phyloP scores from a whole-genome alignment of 768 basidiomycete genomes.

The Serendipita sp. region DNA sequence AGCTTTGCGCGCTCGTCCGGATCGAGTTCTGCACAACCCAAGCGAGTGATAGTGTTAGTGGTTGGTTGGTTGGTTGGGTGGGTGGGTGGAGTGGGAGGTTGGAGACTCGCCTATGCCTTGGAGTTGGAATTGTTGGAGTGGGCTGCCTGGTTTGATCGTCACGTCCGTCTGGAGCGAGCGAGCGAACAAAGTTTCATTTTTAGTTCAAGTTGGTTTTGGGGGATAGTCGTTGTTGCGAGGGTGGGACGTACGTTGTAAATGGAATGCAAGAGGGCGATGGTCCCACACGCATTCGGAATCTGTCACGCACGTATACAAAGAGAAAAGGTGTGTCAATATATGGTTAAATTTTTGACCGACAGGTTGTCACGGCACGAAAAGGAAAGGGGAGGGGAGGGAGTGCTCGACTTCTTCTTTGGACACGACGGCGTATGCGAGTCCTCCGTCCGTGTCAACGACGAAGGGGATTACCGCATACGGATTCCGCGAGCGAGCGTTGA shows the following conservation, averaged over 20 bases:
- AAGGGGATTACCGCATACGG: too few species aligned
- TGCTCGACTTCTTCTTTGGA: too few species aligned
- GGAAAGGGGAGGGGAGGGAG: too few species aligned
- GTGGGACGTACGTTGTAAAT: constrained; percentile 51
- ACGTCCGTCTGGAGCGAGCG: constrained; percentile 36
- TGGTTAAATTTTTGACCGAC: too few species aligned
- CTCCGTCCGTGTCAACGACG: neutral
- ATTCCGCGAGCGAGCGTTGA: too few species aligned
- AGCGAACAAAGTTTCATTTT: too few species aligned
- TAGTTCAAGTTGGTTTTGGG: too few species aligned
- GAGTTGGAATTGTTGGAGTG: constrained; percentile 51
- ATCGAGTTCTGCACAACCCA: constrained; percentile 39
- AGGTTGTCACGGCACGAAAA: too few species aligned
- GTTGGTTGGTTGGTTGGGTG: neutral
- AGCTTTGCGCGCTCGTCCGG: constrained; percentile 59
- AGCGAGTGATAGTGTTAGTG: too few species aligned
- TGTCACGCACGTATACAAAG: constrained; percentile 16
- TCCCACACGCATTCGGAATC: constrained; percentile 79
- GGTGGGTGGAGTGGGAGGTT: too few species aligned
- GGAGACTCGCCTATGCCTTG: constrained; percentile 36
- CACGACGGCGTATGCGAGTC: too few species aligned
- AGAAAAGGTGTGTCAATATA: too few species aligned
- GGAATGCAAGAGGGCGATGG: constrained; percentile 73
- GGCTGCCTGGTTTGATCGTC: constrained; percentile 37
- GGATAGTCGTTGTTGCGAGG: constrained; percentile 13